These are phyloP conservation scores for Abrus precatorius DNA, from an alignment of 306 rosid species.

Conservation along the genomic window DNA sequence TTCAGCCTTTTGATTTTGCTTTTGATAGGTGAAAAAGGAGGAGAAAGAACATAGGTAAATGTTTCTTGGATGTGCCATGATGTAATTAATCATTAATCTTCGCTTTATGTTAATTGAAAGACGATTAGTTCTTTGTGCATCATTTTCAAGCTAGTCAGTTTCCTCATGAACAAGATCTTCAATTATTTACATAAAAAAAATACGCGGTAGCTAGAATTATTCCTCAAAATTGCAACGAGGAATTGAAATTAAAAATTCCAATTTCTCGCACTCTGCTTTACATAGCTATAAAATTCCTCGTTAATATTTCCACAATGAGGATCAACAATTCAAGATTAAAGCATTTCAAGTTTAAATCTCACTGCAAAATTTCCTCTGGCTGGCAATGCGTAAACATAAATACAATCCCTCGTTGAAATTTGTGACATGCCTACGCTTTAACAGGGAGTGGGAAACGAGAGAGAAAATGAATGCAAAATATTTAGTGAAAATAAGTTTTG, in stretches of 20 bases:
- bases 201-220: not conserved
- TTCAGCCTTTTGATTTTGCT: conserved; percentile 7
- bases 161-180: not conserved
- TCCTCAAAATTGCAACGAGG: not conserved
- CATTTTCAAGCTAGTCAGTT: too few species aligned
- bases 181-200: not conserved
- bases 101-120: not conserved
- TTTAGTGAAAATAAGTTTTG: too few species aligned
- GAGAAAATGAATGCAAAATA: too few species aligned
- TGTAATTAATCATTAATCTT: not conserved
- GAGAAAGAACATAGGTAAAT: conserved; percentile 1
- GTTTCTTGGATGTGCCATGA: not conserved
- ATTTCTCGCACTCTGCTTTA: not conserved
- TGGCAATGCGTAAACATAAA: too few species aligned
- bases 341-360: too few species aligned
- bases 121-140: not conserved
- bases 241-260: not conserved
- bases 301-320: too few species aligned
- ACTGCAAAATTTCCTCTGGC: too few species aligned
- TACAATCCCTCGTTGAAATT: too few species aligned
- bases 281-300: too few species aligned
- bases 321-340: too few species aligned
- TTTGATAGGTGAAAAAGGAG: conserved; percentile 21
- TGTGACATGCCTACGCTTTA: too few species aligned
- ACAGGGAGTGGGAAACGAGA: too few species aligned